phyloP scores from a whole-genome alignment of 345 rosid species.

The Euphorbia peplus region DNA sequence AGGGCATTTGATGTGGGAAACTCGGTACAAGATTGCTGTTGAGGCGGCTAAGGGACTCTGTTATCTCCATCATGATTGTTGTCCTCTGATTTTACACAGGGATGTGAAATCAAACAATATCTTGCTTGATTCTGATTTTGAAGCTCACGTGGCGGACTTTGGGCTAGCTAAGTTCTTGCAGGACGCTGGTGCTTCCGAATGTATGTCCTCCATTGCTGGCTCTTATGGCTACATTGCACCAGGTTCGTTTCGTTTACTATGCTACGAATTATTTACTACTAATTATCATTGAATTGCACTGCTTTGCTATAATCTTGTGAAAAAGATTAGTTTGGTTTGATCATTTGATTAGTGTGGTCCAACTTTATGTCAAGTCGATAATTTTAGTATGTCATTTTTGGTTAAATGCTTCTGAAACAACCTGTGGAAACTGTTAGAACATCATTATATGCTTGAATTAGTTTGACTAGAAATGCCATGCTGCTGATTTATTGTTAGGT shows the following conservation, averaged over 20 bases:
- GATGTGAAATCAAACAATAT: slow-evolving; percentile 93
- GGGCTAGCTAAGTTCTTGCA: slow-evolving; percentile 93
- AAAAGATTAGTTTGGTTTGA: too few species aligned
- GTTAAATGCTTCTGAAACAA: too few species aligned
- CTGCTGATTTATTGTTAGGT: too few species aligned
- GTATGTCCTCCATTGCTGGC: slow-evolving; percentile 89
- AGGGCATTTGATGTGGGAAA: slow-evolving; percentile 80
- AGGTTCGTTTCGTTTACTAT: slow-evolving; percentile 33
- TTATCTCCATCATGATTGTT: slow-evolving; percentile 93
- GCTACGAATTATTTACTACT: neutral
- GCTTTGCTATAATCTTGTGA: too few species aligned
- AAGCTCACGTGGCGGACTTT: slow-evolving; percentile 93
- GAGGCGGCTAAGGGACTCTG: slow-evolving; percentile 86
- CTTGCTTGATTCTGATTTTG: slow-evolving; percentile 66
- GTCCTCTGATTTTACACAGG: slow-evolving; percentile 81
- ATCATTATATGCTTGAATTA: too few species aligned
- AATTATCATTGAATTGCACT: neutral
- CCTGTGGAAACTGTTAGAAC: too few species aligned
- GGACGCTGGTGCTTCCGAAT: slow-evolving; percentile 73
- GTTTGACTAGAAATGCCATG: too few species aligned
- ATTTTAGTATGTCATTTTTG: too few species aligned
- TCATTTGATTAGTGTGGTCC: too few species aligned
- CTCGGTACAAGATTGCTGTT: slow-evolving; percentile 57
- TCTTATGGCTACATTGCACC: slow-evolving; percentile 97
- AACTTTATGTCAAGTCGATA: too few species aligned